These are phyloP conservation scores for Penicillium sp. DNA, from an alignment of 2,329 filamentous ascomycete species.

Conservation along the genomic window DNA sequence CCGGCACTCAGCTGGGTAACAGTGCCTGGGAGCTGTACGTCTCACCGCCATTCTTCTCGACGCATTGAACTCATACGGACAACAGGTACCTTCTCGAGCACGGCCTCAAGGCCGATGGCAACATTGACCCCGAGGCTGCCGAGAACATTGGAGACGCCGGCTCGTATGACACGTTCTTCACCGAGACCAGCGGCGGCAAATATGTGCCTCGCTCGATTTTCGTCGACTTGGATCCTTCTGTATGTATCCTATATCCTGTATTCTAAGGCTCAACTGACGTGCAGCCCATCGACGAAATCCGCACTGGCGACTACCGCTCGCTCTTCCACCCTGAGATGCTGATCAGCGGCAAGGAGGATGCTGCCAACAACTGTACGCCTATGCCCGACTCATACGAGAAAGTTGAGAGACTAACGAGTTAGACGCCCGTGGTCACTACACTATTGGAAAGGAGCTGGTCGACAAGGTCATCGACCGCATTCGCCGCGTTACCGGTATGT, in stretches of 20 bases:
- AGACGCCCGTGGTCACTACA: constrained; percentile 67
- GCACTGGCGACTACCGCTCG: constrained; percentile 58
- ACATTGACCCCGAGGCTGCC: constrained; percentile 52
- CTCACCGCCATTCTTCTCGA: constrained; percentile 26
- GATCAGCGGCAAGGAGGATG: constrained; percentile 66
- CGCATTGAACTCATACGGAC: background rate
- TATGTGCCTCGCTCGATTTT: constrained; percentile 66
- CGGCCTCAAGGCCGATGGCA: constrained; percentile 59
- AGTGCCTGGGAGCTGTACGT: constrained; percentile 66
- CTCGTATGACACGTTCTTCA: constrained; percentile 64
- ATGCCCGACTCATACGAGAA: background rate
- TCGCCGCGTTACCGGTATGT: constrained; percentile 58
- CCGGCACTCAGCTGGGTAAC: constrained; percentile 64
- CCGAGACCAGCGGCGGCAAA: constrained; percentile 61
- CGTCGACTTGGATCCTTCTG: constrained; percentile 62
- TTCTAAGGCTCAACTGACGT: constrained; percentile 12
- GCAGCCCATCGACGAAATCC: constrained; percentile 63
- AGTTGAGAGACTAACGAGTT: background rate
- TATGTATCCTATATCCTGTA: constrained; percentile 29
- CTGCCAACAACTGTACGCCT: constrained; percentile 62
- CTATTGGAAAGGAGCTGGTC: constrained; percentile 64
- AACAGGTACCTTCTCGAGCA: constrained; percentile 63
- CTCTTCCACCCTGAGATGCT: constrained; percentile 64
- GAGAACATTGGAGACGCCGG: constrained; percentile 49
- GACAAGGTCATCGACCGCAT: constrained; percentile 62